Conservation (phyloP, 371 early-diverging fungal species). For the Rhizopus sp. region DNA sequence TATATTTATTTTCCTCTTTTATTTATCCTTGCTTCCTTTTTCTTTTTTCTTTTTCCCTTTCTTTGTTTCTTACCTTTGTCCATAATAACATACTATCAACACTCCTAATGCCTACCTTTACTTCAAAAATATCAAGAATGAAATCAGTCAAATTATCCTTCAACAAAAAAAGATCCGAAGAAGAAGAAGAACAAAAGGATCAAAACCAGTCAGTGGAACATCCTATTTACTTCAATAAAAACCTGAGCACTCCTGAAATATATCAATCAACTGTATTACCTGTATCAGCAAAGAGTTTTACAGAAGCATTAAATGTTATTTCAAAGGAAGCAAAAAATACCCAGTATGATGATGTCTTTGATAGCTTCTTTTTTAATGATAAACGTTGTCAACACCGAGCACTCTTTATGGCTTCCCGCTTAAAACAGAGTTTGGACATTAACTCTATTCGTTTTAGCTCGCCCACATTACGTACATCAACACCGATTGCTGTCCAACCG, state of each 20-base stretch:
- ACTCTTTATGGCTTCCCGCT: constrained; percentile 45
- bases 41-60: constrained; percentile 9
- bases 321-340: constrained; percentile 38
- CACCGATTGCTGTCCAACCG: constrained; percentile 7
- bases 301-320: constrained; percentile 41
- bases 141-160: constrained; percentile 37
- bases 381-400: constrained; percentile 51
- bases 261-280: constrained; percentile 14
- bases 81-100: neutral
- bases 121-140: constrained; percentile 37
- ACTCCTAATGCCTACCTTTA: constrained; percentile 33
- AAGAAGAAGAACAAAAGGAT: constrained; percentile 8
- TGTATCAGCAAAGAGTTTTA: constrained; percentile 27
- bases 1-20: constrained; percentile 9
- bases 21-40: constrained; percentile 9
- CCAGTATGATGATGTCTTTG: constrained; percentile 45
- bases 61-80: neutral
- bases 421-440: constrained; percentile 38
- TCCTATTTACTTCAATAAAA: constrained; percentile 5
- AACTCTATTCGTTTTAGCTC: constrained; percentile 21
- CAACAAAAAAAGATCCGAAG: constrained; percentile 14
- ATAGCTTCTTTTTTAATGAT: constrained; percentile 49
- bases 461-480: constrained; percentile 9
- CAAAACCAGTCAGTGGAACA: constrained; percentile 5
- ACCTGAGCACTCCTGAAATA: constrained; percentile 11